A percentile compares a stretch with the other conserved stretches of the same genome.
Conservation (phyloP, 2,329 filamentous ascomycete species). For the Tolypocladium nubicola region DNA sequence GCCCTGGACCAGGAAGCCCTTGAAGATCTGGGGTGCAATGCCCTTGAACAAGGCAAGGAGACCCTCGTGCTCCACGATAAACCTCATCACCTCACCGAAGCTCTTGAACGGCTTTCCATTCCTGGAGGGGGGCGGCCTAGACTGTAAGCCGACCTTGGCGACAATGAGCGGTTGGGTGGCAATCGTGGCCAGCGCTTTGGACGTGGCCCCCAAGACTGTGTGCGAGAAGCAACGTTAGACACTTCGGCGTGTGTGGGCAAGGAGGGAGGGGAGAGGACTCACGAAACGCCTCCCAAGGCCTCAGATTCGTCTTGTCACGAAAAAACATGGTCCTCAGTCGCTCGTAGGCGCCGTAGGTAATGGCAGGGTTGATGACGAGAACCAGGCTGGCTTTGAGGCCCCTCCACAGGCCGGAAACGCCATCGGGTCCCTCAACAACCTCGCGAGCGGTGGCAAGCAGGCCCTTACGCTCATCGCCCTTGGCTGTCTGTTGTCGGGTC, state of each 20-base stretch:
- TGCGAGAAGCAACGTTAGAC: background rate
- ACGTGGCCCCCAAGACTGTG: slow-evolving; percentile 79
- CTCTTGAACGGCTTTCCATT: slow-evolving; percentile 87
- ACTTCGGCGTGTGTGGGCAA: background rate
- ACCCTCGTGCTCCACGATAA: slow-evolving; percentile 85
- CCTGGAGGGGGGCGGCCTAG: slow-evolving; percentile 73
- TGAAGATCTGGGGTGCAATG: slow-evolving; percentile 85
- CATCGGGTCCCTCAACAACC: slow-evolving; percentile 84
- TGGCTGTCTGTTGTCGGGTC: slow-evolving; percentile 89
- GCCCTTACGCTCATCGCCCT: slow-evolving; percentile 73
- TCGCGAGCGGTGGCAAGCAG: slow-evolving; percentile 80
- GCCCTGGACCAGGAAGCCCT: slow-evolving; percentile 88
- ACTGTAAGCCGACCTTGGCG: slow-evolving; percentile 93
- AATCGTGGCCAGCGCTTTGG: slow-evolving; percentile 85
- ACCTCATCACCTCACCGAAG: slow-evolving; percentile 89
- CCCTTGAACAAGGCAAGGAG: slow-evolving; percentile 84
- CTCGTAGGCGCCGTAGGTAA: slow-evolving; percentile 96
- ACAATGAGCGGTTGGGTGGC: slow-evolving; percentile 92
- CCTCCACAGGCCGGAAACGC: slow-evolving; percentile 81
- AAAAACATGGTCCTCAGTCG: slow-evolving; percentile 69
- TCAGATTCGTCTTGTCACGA: slow-evolving; percentile 63
- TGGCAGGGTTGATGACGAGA: slow-evolving; percentile 89
- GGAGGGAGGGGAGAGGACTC: slow-evolving; percentile 29
- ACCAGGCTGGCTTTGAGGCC: slow-evolving; percentile 93
- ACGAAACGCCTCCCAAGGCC: slow-evolving; percentile 86